phyloP scores from a whole-genome alignment of 2,329 filamentous ascomycete genomes.

The Herpotrichia juniperi region DNA sequence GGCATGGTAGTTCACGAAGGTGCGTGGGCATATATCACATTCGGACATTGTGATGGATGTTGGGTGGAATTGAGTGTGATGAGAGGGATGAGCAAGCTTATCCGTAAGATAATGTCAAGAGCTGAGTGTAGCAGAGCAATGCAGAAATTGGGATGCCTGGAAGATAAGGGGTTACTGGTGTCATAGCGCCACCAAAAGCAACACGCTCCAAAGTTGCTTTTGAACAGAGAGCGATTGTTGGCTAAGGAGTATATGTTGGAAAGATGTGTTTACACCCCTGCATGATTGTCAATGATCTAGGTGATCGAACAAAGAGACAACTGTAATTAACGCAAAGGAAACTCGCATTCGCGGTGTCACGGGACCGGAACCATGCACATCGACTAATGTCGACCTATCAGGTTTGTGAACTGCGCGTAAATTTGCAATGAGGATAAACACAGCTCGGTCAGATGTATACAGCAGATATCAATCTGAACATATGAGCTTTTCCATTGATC shows the following conservation, averaged over 20 bases:
- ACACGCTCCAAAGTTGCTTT: too few relatives aligned
- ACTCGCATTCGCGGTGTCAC: neutral
- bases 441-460: neutral
- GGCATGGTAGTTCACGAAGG: constrained; percentile 15
- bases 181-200: too few relatives aligned
- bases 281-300: neutral
- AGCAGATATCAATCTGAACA: neutral
- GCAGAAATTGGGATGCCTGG: too few relatives aligned
- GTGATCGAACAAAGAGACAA: neutral
- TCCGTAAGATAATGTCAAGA: neutral
- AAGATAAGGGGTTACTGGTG: too few relatives aligned
- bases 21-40: constrained; percentile 23
- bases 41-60: neutral
- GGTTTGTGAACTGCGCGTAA: neutral
- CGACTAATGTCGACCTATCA: too few relatives aligned
- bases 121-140: too few relatives aligned
- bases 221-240: too few relatives aligned
- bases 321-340: neutral
- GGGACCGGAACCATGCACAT: neutral
- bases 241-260: too few relatives aligned
- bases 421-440: neutral
- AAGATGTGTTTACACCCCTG: neutral
- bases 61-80: neutral
- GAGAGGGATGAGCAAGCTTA: neutral
- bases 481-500: neutral